phyloP scores from a whole-genome alignment of 2,329 filamentous ascomycete genomes.

The Bipolaris bicolor region DNA sequence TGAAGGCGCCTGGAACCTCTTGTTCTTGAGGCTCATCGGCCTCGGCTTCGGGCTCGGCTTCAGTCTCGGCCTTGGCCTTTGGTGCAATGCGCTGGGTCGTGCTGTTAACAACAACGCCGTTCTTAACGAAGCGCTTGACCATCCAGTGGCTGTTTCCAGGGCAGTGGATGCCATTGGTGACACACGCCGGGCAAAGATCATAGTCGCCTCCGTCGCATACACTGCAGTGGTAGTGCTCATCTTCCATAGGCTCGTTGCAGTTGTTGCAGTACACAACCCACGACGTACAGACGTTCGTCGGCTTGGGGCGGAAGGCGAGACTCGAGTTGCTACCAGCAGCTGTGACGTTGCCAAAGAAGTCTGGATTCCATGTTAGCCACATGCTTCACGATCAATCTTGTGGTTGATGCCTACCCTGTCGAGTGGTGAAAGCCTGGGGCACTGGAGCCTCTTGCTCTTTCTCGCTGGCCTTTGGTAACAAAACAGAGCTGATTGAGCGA shows the following conservation, averaged over 20 bases:
- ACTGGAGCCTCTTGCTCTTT: conserved; percentile 49
- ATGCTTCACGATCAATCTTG: background rate
- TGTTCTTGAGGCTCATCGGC: conserved; percentile 44
- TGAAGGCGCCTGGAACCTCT: conserved; percentile 54
- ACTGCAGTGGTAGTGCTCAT: conserved; percentile 91
- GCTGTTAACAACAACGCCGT: conserved; percentile 82
- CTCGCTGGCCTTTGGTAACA: conserved; percentile 27
- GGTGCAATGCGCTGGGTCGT: conserved; percentile 80
- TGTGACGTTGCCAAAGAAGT: conserved; percentile 41
- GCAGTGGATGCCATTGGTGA: conserved; percentile 78
- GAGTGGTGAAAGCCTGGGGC: conserved; percentile 49
- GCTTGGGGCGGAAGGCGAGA: conserved; percentile 51
- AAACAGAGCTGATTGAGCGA: conserved; percentile 32
- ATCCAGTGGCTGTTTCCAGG: conserved; percentile 84
- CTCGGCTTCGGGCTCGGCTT: conserved; percentile 58
- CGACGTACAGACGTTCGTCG: conserved; percentile 47
- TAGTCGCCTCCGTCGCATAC: conserved; percentile 94
- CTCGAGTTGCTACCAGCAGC: conserved; percentile 33
- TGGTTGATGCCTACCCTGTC: conserved; percentile 35
- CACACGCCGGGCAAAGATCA: conserved; percentile 84
- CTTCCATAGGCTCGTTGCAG: conserved; percentile 78
- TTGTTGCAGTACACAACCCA: conserved; percentile 95
- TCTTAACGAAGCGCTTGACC: conserved; percentile 83
- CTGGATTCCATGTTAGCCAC: conserved; percentile 24
- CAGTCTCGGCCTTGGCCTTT: conserved; percentile 57